These are phyloP conservation scores for Solanum microdontum DNA, from an alignment of 257 asterid genomes.

Conservation along the genomic window DNA sequence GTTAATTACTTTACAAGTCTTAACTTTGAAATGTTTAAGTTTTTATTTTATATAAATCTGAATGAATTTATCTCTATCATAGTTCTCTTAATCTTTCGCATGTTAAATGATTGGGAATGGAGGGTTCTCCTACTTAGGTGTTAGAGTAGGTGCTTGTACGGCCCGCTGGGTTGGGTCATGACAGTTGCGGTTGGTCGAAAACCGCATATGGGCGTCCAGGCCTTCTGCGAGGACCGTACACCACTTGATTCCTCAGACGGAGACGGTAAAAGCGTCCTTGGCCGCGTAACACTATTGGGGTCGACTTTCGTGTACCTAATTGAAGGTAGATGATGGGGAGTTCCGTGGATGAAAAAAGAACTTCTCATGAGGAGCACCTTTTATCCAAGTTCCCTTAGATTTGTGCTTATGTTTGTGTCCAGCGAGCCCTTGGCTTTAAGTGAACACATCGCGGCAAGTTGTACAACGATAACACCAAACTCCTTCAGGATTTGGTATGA, in stretches of 20 bases:
- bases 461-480: not conserved
- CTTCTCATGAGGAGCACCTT: not conserved
- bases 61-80: no score
- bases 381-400: not conserved
- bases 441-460: not conserved
- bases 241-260: not conserved
- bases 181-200: not conserved
- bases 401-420: not conserved
- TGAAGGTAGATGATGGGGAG: not conserved
- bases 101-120: no score
- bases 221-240: not conserved
- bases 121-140: no score
- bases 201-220: rapidly evolving
- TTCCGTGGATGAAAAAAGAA: no score
- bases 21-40: no score
- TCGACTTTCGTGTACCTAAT: not conserved
- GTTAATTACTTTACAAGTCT: no score
- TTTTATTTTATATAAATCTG: no score
- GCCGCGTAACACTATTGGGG: not conserved
- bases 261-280: not conserved
- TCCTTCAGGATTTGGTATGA: not conserved
- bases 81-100: no score
- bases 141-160: no score
- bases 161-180: no score
- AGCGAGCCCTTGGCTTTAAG: not conserved